Evolutionary conservation across 2,329 filamentous ascomycete species (phyloP).

Genomic region (Colletotrichum sp.): DNA sequence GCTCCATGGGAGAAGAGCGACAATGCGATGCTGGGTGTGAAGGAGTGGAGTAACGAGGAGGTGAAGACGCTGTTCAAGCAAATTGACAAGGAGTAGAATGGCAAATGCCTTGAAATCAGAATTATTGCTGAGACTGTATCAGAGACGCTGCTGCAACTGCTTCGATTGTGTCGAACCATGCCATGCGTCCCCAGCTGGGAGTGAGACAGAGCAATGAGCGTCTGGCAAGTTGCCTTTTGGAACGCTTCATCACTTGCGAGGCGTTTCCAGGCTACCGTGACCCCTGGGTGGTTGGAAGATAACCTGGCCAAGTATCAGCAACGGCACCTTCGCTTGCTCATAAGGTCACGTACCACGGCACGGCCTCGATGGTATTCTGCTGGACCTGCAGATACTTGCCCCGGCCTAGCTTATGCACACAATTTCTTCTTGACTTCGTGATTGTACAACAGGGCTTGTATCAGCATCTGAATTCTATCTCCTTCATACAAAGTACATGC

Average conservation of each 20-base stretch:
- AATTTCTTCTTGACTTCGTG: neutral
- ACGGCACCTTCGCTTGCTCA: neutral
- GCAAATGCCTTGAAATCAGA: neutral
- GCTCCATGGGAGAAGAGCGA: slow-evolving; percentile 21
- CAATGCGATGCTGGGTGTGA: slow-evolving; percentile 24
- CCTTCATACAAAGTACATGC: slow-evolving; percentile 24
- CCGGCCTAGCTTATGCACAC: neutral
- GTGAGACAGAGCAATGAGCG: neutral
- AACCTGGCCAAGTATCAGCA: neutral
- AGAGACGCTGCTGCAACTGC: neutral
- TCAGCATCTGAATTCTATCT: slow-evolving; percentile 20
- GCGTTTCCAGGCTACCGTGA: neutral
- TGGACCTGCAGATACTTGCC: neutral
- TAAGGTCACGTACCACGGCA: neutral
- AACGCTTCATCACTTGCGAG: neutral
- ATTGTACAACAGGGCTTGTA: neutral
- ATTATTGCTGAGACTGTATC: neutral
- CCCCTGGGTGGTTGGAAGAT: neutral
- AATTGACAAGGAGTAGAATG: slow-evolving; percentile 4
- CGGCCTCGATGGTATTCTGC: neutral
- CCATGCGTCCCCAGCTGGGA: neutral
- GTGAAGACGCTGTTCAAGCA: slow-evolving; percentile 22
- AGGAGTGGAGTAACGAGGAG: slow-evolving; percentile 24
- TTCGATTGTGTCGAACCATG: neutral
- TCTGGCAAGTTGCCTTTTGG: neutral